A percentile compares a stretch with the other conserved stretches of the same genome.
These are phyloP conservation scores for Ceratocystis papillata DNA, from an alignment of 2,329 filamentous ascomycete species.

Conservation along the genomic window DNA sequence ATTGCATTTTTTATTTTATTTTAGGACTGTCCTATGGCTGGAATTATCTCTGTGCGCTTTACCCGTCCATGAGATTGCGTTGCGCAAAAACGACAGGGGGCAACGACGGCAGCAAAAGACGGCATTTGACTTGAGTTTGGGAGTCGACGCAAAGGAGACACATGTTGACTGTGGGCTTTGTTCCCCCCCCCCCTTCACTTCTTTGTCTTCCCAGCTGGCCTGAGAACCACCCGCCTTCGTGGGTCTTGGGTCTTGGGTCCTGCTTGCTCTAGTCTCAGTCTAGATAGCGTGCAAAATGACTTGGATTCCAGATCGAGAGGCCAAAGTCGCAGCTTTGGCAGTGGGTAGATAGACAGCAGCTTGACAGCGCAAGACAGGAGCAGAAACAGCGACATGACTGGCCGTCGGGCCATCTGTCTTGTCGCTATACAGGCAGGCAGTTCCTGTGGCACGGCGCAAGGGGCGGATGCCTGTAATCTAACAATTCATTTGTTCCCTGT, in stretches of 20 bases:
- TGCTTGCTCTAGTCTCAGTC: too few species aligned
- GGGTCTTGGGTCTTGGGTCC: too few species aligned
- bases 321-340: not conserved
- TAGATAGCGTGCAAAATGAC: too few species aligned
- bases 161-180: too few species aligned
- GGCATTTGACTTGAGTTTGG: not conserved
- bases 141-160: too few species aligned
- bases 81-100: not conserved
- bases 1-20: not conserved
- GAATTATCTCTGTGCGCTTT: not conserved
- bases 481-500: not conserved
- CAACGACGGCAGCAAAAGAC: not conserved
- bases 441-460: not conserved
- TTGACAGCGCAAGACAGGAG: too few species aligned
- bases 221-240: too few species aligned
- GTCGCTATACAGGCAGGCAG: not conserved
- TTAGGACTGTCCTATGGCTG: not conserved
- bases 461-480: not conserved
- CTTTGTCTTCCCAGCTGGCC: too few species aligned
- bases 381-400: too few species aligned
- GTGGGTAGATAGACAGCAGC: too few species aligned
- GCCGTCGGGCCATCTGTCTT: too few species aligned
- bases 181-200: too few species aligned
- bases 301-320: not conserved
- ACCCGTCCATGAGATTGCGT: not conserved